Conservation (phyloP, 2,329 filamentous ascomycete genomes). For the Ophidiomyces ophidiicola region DNA sequence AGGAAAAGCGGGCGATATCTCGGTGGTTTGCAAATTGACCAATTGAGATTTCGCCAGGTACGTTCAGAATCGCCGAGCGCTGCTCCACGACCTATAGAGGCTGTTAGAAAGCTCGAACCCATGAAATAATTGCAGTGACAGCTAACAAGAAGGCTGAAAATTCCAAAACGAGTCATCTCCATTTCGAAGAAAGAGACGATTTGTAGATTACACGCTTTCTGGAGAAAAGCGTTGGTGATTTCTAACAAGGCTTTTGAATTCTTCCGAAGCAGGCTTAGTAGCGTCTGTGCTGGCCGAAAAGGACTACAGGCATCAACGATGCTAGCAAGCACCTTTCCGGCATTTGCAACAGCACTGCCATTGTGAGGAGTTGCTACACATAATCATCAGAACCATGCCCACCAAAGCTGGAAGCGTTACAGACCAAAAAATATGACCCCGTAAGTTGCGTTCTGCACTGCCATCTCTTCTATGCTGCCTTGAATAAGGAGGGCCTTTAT, state of each 20-base stretch:
- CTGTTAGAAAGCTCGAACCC: neutral
- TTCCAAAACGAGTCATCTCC: conserved; percentile 1
- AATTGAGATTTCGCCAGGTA: conserved; percentile 5
- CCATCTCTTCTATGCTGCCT: neutral
- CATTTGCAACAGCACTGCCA: neutral
- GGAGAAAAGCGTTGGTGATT: conserved; percentile 28
- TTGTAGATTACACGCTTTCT: conserved; percentile 1
- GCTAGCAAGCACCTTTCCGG: neutral
- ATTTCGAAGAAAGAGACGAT: conserved; percentile 12
- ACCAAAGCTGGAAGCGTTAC: neutral
- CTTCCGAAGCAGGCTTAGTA: conserved; percentile 33
- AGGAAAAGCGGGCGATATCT: conserved; percentile 10
- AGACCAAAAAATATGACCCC: conserved; percentile 26
- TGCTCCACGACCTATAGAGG: conserved; percentile 7
- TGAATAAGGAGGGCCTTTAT: conserved; percentile 1
- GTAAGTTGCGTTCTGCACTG: conserved; percentile 18
- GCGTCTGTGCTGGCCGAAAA: too few relatives aligned
- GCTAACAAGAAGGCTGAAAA: too few relatives aligned
- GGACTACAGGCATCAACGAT: neutral
- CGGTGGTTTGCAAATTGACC: conserved; percentile 9
- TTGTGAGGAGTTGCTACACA: conserved; percentile 25
- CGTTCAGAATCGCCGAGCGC: conserved; percentile 8
- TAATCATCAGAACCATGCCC: neutral
- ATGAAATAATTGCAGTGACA: neutral
- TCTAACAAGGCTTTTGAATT: conserved; percentile 32